Conservation (phyloP, 2,329 filamentous ascomycete species). For the Penicillium sp. region DNA sequence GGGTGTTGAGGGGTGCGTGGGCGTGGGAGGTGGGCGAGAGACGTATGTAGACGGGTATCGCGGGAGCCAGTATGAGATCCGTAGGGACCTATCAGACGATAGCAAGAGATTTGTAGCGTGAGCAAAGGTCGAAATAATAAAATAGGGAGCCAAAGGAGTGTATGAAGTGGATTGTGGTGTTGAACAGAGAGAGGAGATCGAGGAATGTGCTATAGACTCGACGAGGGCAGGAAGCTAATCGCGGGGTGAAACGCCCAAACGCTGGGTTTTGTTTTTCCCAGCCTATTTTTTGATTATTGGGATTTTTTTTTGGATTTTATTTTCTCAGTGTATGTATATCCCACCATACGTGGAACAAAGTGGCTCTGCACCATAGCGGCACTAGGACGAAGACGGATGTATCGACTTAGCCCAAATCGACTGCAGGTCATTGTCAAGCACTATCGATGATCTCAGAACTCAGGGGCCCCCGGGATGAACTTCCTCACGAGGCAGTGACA, state of each 20-base stretch:
- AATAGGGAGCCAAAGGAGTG: constrained; percentile 25
- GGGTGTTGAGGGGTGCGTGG: constrained; percentile 1
- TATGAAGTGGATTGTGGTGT: constrained; percentile 23
- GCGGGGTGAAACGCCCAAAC: constrained; percentile 38
- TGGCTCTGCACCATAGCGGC: constrained; percentile 26
- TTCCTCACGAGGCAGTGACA: constrained; percentile 9
- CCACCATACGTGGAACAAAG: constrained; percentile 25
- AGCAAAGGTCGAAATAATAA: constrained; percentile 11
- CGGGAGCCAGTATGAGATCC: constrained; percentile 14
- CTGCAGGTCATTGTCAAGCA: constrained; percentile 21
- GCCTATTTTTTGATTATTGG: constrained; percentile 7
- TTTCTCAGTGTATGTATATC: constrained; percentile 16
- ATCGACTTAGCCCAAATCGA: constrained; percentile 25
- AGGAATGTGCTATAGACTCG: constrained; percentile 25
- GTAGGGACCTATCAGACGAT: constrained; percentile 11
- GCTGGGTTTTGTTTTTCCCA: constrained; percentile 23
- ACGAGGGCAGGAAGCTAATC: constrained; percentile 33
- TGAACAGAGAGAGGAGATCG: constrained; percentile 19
- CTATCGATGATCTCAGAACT: constrained; percentile 20
- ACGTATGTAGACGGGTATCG: constrained; percentile 17
- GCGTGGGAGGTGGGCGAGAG: no score
- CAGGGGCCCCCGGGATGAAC: constrained; percentile 21
- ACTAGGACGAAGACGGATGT: constrained; percentile 27
- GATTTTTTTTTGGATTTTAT: constrained; percentile 7
- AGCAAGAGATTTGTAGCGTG: constrained; percentile 17